Evolutionary conservation across 331 rosid species (phyloP).

Genomic region (Rhamnella rubrinervis): DNA sequence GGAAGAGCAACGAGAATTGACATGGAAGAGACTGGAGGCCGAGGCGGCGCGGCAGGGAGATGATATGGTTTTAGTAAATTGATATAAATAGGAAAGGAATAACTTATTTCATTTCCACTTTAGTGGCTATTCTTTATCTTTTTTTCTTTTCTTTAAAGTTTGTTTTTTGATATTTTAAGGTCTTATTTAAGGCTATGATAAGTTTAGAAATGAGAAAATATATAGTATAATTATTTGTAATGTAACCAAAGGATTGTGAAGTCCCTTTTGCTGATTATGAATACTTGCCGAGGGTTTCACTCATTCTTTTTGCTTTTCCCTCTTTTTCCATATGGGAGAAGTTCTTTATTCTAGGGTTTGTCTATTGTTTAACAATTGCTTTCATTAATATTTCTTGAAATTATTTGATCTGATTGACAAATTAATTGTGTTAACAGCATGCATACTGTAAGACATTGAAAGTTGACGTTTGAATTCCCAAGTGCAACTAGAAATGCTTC

Average conservation of each 20-base stretch:
- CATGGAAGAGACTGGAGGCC: conserved; percentile 67
- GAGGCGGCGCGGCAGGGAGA: conserved; percentile 51
- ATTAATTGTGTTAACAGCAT: too few relatives aligned
- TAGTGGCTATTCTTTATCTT: conserved; percentile 7
- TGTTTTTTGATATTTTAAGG: conserved; percentile 10
- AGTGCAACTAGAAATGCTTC: too few relatives aligned
- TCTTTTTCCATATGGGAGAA: neutral
- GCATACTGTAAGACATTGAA: too few relatives aligned
- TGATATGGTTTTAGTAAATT: conserved; percentile 50
- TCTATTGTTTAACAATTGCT: neutral
- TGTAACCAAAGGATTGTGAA: conserved; percentile 16
- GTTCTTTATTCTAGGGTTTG: neutral
- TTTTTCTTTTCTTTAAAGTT: neutral
- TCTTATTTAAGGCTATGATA: conserved; percentile 13
- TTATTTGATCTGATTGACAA: too few relatives aligned
- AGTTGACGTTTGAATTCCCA: too few relatives aligned
- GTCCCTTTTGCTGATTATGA: conserved; percentile 4
- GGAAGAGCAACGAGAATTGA: conserved; percentile 53
- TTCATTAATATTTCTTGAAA: too few relatives aligned
- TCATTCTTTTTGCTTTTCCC: neutral
- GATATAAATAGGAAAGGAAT: conserved; percentile 27
- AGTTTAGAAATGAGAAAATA: conserved; percentile 19
- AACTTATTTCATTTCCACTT: conserved; percentile 16
- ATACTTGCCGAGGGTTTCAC: conserved; percentile 3
- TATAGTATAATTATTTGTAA: neutral